These are phyloP conservation scores for Lepidopterella palustris DNA, from an alignment of 495 filamentous ascomycete species.

Conservation along the genomic window DNA sequence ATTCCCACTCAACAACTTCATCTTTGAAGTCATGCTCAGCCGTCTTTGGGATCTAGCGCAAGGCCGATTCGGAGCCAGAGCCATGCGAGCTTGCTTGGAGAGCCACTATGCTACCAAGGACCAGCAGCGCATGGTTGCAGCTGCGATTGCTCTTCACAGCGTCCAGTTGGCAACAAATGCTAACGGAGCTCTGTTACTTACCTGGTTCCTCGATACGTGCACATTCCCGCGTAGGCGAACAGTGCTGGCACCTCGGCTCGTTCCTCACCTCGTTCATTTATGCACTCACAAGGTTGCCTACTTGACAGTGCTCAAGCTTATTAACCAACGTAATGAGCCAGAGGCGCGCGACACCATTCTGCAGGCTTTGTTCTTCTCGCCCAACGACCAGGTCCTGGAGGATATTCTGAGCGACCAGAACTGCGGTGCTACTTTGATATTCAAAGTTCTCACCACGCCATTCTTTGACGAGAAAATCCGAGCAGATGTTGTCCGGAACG, in stretches of 20 bases:
- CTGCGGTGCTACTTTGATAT: constrained; percentile 91
- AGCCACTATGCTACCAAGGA: constrained; percentile 93
- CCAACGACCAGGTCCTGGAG: constrained; percentile 78
- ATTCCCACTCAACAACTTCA: constrained; percentile 83
- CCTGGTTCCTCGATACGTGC: constrained; percentile 98
- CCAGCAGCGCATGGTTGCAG: constrained; percentile 90
- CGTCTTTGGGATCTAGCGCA: constrained; percentile 92
- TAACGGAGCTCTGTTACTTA: constrained; percentile 88
- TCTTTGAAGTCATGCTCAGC: constrained; percentile 95
- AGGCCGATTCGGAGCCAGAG: constrained; percentile 87
- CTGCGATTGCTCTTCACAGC: constrained; percentile 90
- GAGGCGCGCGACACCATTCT: constrained; percentile 91
- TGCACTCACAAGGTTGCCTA: constrained; percentile 99
- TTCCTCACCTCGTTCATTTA: constrained; percentile 92
- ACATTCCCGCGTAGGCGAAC: constrained; percentile 88
- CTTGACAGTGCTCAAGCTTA: constrained; percentile 93
- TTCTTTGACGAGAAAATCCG: constrained; percentile 95
- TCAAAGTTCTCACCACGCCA: constrained; percentile 95
- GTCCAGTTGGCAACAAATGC: constrained; percentile 95
- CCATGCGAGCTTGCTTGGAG: constrained; percentile 94
- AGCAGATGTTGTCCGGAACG: constrained; percentile 78
- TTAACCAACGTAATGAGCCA: constrained; percentile 92
- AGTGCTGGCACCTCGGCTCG: constrained; percentile 84
- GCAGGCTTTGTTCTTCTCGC: constrained; percentile 89
- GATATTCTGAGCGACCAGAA: constrained; percentile 86